phyloP scores from a whole-genome alignment of 208 protist species.

The Acanthamoeba castellanii region DNA sequence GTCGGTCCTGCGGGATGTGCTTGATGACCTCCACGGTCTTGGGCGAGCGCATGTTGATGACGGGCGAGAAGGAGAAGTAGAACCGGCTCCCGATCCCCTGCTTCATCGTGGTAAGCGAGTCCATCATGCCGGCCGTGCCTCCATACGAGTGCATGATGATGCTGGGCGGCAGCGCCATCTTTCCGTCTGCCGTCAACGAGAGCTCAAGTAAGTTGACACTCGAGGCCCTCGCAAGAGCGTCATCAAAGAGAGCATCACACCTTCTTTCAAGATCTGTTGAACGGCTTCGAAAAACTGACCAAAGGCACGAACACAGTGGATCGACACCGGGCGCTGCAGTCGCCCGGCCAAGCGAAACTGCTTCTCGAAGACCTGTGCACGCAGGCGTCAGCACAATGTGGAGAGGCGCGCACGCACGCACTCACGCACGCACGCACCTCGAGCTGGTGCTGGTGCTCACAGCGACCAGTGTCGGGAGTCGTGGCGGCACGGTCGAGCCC shows the following conservation, averaged over 20 bases:
- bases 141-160: conserved; percentile 75
- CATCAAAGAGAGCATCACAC: neutral
- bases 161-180: conserved; percentile 21
- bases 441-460: conserved; percentile 50
- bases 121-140: conserved; percentile 66
- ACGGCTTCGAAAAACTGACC: conserved; percentile 49
- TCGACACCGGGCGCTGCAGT: conserved; percentile 55
- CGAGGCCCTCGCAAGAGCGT: neutral
- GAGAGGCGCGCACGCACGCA: neutral
- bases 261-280: conserved; percentile 20
- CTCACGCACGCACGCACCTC: neutral
- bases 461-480: conserved; percentile 59
- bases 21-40: conserved; percentile 68
- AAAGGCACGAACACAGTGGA: conserved; percentile 74
- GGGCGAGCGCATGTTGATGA: conserved; percentile 73
- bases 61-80: conserved; percentile 74
- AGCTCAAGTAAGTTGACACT: too few species aligned
- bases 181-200: conserved; percentile 3
- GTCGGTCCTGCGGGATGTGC: conserved; percentile 33
- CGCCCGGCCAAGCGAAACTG: conserved; percentile 37
- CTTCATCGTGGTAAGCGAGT: conserved; percentile 37
- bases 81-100: conserved; percentile 12
- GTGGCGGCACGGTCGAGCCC: conserved; percentile 62
- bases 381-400: neutral
- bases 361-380: conserved; percentile 49